These are phyloP conservation scores for Paramecium biaurelia DNA, from an alignment of 73 alveolate genomes.

Conservation along the genomic window DNA sequence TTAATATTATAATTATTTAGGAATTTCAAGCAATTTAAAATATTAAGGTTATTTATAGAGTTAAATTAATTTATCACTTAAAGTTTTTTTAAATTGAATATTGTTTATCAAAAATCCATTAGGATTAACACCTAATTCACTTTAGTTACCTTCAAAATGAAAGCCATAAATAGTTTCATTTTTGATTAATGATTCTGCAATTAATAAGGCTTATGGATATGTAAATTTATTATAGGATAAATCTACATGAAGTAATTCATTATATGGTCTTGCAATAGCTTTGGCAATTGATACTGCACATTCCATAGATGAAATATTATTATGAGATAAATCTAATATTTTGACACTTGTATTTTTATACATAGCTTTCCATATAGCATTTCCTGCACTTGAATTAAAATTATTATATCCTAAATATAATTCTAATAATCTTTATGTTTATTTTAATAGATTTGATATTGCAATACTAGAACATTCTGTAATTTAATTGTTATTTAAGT, in stretches of 20 bases:
- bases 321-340: constrained; percentile 30
- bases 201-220: background rate
- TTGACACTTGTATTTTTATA: constrained; percentile 29
- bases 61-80: background rate
- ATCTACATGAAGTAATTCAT: constrained; percentile 50
- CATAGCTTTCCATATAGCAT: background rate
- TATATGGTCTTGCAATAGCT: background rate
- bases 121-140: background rate
- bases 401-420: background rate
- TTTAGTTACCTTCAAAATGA: constrained; percentile 49
- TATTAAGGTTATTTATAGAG: background rate
- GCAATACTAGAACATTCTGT: background rate
- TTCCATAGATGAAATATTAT: background rate
- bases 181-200: constrained; percentile 18
- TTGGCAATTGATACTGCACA: constrained; percentile 10
- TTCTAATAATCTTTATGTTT: background rate
- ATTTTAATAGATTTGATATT: background rate
- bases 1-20: background rate
- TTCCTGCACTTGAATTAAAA: background rate
- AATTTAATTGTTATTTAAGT: constrained; percentile 17
- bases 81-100: background rate
- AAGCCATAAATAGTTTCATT: constrained; percentile 58
- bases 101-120: constrained; percentile 7
- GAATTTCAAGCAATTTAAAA: background rate
- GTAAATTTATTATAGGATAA: constrained; percentile 51